Evolutionary conservation across 225 moss, liverwort and hornwort genomes (phyloP), one percentile per base, ranked within the genome.

Genomic region (Physcomitrium patens): DNA sequence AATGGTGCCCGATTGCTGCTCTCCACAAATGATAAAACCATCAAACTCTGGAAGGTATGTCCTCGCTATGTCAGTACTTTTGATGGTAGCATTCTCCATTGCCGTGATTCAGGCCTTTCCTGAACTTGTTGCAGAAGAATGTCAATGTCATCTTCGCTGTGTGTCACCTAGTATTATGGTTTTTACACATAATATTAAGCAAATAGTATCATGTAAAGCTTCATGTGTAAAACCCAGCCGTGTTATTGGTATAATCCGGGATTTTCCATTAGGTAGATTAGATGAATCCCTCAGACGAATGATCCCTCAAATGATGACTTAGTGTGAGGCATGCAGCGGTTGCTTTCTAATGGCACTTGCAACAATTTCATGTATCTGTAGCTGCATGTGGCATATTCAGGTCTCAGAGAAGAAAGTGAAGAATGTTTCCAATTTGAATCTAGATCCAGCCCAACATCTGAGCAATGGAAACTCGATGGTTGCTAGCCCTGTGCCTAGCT

Each of bases 1-100:
- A 92, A 94, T 74, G 94, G 96, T 74, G 92, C 94, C 37, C 87
- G 94, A 82, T 84, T 96, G 74, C 86, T 96, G 56, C 90, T 96
- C 69, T 96, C 96, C 68, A 96, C 96, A 31, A 96, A 96, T 74
- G 96, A 96, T 87, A 96, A 96, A 79, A 96, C 96, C 67, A 96
- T 96, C 75, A 96, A 96, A 87, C 79, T 96, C 43, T 96, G 96
- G 96, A 96, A 96, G 96, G 96, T 93, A 84, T 54, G 49, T 49
- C 31, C n/a, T 83, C 46, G 45, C 43, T 57, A 57, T 17, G 37
- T 48, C 59, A 41, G 14, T 79, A 3, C 42, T 62, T 22, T 72
- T 51, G 23, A 62, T 15, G 10, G 44, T 13, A 56, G 27, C 51
- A 50, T 45, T 44, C 69, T 56, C 20, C 48, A 0, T 37, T 37